phyloP scores from a whole-genome alignment of 352 stramenopile species.

The Peronospora destructor region DNA sequence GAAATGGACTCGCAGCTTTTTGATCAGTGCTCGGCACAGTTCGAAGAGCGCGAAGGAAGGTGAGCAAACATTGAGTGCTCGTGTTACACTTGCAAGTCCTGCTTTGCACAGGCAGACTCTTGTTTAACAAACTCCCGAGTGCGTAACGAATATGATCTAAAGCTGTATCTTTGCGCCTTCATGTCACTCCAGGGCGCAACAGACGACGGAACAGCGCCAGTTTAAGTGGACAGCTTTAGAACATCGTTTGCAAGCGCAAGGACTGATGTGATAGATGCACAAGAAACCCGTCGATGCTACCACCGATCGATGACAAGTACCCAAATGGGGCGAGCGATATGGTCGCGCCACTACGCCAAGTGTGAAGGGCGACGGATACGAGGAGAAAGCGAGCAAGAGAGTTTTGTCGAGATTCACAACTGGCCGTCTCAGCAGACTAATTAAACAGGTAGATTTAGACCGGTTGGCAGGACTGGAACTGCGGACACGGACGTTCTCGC shows the following conservation, averaged over 20 bases:
- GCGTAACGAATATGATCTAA: constrained; percentile 4
- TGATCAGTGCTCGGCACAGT: constrained; percentile 58
- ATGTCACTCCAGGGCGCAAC: constrained; percentile 16
- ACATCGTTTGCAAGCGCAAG: constrained; percentile 35
- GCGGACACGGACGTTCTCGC: constrained; percentile 2
- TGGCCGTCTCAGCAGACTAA: constrained; percentile 5
- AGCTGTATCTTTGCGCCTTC: background rate
- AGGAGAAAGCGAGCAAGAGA: constrained; percentile 9
- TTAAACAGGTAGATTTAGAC: constrained; percentile 16
- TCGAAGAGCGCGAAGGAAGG: constrained; percentile 55
- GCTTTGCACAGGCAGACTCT: constrained; percentile 6
- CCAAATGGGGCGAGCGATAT: constrained; percentile 18
- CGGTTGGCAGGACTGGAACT: constrained; percentile 8
- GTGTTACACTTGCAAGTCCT: constrained; percentile 5
- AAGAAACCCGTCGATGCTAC: constrained; percentile 3
- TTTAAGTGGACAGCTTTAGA: constrained; percentile 47
- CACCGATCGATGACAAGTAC: constrained; percentile 14
- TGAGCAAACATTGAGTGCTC: constrained; percentile 14
- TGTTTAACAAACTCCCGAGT: constrained; percentile 7
- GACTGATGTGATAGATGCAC: constrained; percentile 19
- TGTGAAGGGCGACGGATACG: constrained; percentile 5
- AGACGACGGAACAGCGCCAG: constrained; percentile 43
- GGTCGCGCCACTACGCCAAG: constrained; percentile 2
- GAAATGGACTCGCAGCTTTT: constrained; percentile 88
- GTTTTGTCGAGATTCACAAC: constrained; percentile 3